Percentiles rank a stretch among this genome's conserved stretches.
Evolutionary conservation across 129 eudicot genomes (phyloP).

Genomic region (Flaveria trinervia): DNA sequence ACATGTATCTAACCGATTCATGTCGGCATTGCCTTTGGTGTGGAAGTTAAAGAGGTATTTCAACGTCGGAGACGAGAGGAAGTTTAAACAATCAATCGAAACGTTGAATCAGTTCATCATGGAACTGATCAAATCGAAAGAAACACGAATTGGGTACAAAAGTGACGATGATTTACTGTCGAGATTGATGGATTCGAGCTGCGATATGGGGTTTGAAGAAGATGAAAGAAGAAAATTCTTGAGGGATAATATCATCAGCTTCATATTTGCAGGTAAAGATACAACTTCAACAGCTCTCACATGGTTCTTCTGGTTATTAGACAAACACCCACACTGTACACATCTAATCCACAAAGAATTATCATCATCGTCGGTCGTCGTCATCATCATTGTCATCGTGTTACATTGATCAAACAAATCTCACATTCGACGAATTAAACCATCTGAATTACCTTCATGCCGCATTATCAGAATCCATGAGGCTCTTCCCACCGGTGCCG

Average conservation of each 20-base stretch:
- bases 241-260: constrained; percentile 52
- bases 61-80: constrained; percentile 53
- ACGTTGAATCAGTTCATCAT: constrained; percentile 47
- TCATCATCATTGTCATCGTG: background rate
- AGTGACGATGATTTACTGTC: constrained; percentile 42
- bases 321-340: constrained; percentile 45
- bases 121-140: constrained; percentile 41
- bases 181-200: constrained; percentile 42
- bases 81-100: constrained; percentile 41
- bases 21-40: constrained; percentile 41
- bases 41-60: constrained; percentile 55
- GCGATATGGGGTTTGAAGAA: constrained; percentile 33
- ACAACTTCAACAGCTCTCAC: constrained; percentile 55
- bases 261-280: constrained; percentile 56
- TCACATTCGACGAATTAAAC: constrained; percentile 42
- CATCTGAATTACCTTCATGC: constrained; percentile 48
- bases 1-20: constrained; percentile 36
- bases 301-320: constrained; percentile 60
- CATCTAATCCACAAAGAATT: constrained; percentile 31
- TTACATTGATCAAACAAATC: constrained; percentile 12
- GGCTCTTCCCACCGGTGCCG: constrained; percentile 59
- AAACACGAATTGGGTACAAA: constrained; percentile 18
- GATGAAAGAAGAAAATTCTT: constrained; percentile 46
- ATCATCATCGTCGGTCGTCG: background rate
- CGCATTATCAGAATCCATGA: constrained; percentile 55